Evolutionary conservation across 1,139 yeast species (phyloP).

Genomic region (Kurtzmaniella quercitrusa): DNA sequence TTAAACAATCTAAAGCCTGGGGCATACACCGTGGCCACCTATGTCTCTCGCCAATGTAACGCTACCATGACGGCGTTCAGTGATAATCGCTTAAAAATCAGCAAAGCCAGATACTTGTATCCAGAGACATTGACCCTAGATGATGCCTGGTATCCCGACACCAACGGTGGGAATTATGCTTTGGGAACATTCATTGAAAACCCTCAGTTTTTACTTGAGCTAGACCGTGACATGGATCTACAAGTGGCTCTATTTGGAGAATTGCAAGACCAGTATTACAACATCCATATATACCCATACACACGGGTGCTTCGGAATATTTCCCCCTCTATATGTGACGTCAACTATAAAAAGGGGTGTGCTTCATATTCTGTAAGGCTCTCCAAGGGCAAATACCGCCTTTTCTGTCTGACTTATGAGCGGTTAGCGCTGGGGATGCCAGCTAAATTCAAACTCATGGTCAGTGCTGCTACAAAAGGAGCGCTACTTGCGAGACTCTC

Average conservation of each 20-base stretch:
- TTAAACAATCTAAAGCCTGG: constrained; percentile 19
- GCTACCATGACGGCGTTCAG: constrained; percentile 39
- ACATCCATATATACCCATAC: constrained; percentile 36
- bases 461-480: constrained; percentile 10
- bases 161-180: constrained; percentile 58
- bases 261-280: constrained; percentile 20
- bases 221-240: constrained; percentile 14
- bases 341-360: constrained; percentile 24
- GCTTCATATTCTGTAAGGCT: constrained; percentile 4
- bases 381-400: constrained; percentile 32
- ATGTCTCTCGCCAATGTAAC: constrained; percentile 18
- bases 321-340: constrained; percentile 24
- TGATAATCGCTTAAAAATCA: constrained; percentile 18
- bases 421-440: constrained; percentile 1
- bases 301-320: constrained; percentile 22
- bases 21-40: constrained; percentile 6
- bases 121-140: constrained; percentile 15
- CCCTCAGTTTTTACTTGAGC: constrained; percentile 52
- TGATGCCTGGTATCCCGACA: constrained; percentile 47
- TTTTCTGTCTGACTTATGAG: constrained; percentile 31
- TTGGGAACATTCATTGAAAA: constrained; percentile 48
- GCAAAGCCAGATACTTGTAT: constrained; percentile 21
- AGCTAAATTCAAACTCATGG: constrained; percentile 9
- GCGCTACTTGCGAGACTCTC: constrained; percentile 7
- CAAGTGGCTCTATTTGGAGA: constrained; percentile 23